Percentiles rank a stretch among this genome's conserved stretches.
phyloP scores from a whole-genome alignment of 805 yeast species.

The Crinitomyces ghanaensis region DNA sequence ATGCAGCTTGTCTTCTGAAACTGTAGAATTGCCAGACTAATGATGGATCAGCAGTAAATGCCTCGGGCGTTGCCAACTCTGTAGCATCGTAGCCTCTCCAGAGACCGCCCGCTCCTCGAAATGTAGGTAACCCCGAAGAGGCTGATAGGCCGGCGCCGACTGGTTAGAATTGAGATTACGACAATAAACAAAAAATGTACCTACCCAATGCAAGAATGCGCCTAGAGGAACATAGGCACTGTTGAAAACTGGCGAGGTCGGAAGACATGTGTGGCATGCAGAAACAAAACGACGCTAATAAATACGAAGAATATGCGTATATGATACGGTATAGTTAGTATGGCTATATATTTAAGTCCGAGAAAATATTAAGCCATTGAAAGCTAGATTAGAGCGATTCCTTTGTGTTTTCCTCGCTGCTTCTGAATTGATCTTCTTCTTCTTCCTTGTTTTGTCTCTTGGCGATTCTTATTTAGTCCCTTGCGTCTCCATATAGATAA shows the following conservation, averaged over 20 bases:
- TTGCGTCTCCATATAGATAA: too few species aligned
- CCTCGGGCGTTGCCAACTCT: constrained; percentile 87
- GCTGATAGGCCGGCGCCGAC: constrained; percentile 82
- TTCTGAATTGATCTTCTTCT: too few species aligned
- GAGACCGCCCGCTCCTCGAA: constrained; percentile 58
- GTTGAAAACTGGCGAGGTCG: constrained; percentile 26
- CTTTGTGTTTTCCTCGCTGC: too few species aligned
- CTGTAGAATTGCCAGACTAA: constrained; percentile 86
- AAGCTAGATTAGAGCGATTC: too few species aligned
- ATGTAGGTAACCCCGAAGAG: constrained; percentile 65
- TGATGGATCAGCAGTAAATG: constrained; percentile 71
- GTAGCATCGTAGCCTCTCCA: constrained; percentile 72
- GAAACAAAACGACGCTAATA: too few species aligned
- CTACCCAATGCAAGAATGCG: constrained; percentile 26
- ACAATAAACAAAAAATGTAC: constrained; percentile 1
- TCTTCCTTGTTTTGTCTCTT: too few species aligned
- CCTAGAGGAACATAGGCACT: constrained; percentile 22
- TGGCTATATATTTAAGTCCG: too few species aligned
- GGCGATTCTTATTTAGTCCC: too few species aligned
- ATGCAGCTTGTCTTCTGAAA: constrained; percentile 52
- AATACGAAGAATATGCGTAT: too few species aligned
- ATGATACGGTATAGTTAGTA: too few species aligned
- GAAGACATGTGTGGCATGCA: too few species aligned
- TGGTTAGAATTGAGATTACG: constrained; percentile 19
- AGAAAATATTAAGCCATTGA: too few species aligned